phyloP scores from a whole-genome alignment of 192 early-diverging fungal species.

The Cladochytrium replicatum region DNA sequence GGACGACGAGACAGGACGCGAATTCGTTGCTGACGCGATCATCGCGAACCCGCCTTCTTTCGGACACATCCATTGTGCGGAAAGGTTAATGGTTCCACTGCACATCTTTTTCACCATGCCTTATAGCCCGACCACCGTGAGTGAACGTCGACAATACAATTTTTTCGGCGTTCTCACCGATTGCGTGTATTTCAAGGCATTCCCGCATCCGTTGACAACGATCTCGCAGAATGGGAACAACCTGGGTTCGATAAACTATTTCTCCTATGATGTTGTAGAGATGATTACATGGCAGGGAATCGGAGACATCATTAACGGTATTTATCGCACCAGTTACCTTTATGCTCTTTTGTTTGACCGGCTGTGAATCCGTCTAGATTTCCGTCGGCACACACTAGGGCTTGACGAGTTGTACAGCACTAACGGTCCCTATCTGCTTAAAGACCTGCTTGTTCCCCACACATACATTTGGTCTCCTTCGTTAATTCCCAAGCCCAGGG shows the following conservation, averaged over 20 bases:
- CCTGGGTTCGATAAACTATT: conserved; percentile 7
- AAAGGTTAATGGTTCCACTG: conserved; percentile 24
- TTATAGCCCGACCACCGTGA: conserved; percentile 13
- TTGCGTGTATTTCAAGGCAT: too few species aligned
- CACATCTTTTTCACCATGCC: conserved; percentile 30
- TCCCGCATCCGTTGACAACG: conserved; percentile 19
- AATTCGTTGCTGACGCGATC: conserved; percentile 22
- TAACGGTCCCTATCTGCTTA: conserved; percentile 8
- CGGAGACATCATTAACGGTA: conserved; percentile 26
- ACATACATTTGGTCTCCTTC: conserved; percentile 21
- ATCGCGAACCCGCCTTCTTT: conserved; percentile 31
- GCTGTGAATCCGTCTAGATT: too few species aligned
- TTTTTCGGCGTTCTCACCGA: too few species aligned
- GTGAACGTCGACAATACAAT: too few species aligned
- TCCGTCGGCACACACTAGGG: conserved; percentile 17
- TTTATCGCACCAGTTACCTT: too few species aligned
- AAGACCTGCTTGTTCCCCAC: conserved; percentile 11
- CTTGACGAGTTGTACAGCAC: conserved; percentile 8
- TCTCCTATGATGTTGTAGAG: conserved; percentile 12
- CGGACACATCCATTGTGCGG: conserved; percentile 32
- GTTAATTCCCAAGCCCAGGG: conserved; percentile 27
- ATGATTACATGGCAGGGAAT: conserved; percentile 13
- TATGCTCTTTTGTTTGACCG: too few species aligned
- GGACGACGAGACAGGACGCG: conserved; percentile 11
- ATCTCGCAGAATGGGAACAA: conserved; percentile 1